Evolutionary conservation across 1,284 basidiomycete species (phyloP).

Genomic region (Boletus smithii): DNA sequence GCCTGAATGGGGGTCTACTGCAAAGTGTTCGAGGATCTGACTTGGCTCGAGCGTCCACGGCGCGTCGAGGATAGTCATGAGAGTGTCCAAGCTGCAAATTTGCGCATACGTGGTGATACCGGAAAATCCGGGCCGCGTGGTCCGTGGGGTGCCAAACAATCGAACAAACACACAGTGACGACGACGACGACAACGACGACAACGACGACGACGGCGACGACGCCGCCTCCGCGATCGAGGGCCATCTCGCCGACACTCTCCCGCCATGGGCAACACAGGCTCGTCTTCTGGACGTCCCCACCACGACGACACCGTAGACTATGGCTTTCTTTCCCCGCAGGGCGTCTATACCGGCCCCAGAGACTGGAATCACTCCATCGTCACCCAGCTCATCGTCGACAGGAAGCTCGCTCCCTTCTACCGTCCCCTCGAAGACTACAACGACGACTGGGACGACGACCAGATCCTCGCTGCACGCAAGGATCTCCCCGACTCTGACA

Average conservation of each 20-base stretch:
- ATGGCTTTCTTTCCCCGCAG: slow-evolving; percentile 82
- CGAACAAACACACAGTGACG: slow-evolving; percentile 18
- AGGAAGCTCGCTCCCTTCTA: slow-evolving; percentile 94
- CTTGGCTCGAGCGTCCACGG: slow-evolving; percentile 70
- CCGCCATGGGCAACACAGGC: slow-evolving; percentile 71
- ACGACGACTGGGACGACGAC: slow-evolving; percentile 81
- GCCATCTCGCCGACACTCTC: slow-evolving; percentile 1
- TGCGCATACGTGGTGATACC: slow-evolving; percentile 9
- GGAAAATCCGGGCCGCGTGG: slow-evolving; percentile 9
- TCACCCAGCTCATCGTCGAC: slow-evolving; percentile 83
- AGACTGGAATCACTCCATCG: slow-evolving; percentile 89
- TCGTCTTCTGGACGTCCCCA: slow-evolving; percentile 67
- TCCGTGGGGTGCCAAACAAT: slow-evolving; percentile 21
- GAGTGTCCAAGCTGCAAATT: background rate
- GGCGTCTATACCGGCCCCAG: slow-evolving; percentile 84
- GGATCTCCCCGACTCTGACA: slow-evolving; percentile 50
- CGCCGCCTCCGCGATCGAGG: slow-evolving; percentile 5
- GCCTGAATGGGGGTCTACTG: slow-evolving; percentile 54
- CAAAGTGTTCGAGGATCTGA: slow-evolving; percentile 62
- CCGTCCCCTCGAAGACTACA: slow-evolving; percentile 90
- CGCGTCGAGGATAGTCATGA: slow-evolving; percentile 48
- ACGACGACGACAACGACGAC: slow-evolving; percentile 3
- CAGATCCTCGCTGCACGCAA: slow-evolving; percentile 77
- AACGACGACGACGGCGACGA: slow-evolving; percentile 2
- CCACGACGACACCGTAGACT: slow-evolving; percentile 77